Base-by-base conservation (phyloP, 1,139 yeast genomes). In the Magnusiomyces ingens region DNA sequence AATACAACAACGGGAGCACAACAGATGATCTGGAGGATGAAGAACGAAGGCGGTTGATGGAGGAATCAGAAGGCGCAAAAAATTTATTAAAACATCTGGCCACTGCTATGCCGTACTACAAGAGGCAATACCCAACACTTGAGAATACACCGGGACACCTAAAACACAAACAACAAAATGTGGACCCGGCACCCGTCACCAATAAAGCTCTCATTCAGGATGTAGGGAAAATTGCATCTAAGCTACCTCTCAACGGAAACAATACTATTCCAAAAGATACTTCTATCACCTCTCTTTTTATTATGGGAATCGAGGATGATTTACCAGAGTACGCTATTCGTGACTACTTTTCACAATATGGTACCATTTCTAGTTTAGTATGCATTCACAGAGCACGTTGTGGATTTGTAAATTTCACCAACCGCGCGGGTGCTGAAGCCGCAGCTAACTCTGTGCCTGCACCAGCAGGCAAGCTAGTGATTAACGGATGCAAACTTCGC, bases 261-360 rank as follows among this genome's bases (percentile, higher is more conserved):
- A 61, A 82, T 2, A 57, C 59, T 1, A 3, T 12, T 11, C 83
- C 83, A 1, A 64, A 67, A 21, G 79, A 80, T 57, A 54, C 62
- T 2, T 63, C 67, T 0, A 60, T 78, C 21, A 74, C 75, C 45
- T 75, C 89, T 0, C 76, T 88, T 51, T 86, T 87, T 65, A 66
- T 88, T n/a, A 84, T 83, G 68, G 95, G 95, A 0, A 72, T 86
- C 22, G 80, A 76, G 49, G 79, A 79, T 15, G 81, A 79, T n/a
- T 64, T 82, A n/a, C 83, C 91, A 0, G 89, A 82, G 59, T 81
- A 80, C 61, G 69, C 71, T 45, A 69, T 87, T 13, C 68, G 80
- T 11, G 79, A 78, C 10, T 74, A 69, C 61, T 81, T 81, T 53
- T 70, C 70, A 26, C 60, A 64, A 32, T 69, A 57, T 55, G 84